Conservation (phyloP, 2,329 filamentous ascomycete genomes). For the Hymenoscyphus repandus region DNA sequence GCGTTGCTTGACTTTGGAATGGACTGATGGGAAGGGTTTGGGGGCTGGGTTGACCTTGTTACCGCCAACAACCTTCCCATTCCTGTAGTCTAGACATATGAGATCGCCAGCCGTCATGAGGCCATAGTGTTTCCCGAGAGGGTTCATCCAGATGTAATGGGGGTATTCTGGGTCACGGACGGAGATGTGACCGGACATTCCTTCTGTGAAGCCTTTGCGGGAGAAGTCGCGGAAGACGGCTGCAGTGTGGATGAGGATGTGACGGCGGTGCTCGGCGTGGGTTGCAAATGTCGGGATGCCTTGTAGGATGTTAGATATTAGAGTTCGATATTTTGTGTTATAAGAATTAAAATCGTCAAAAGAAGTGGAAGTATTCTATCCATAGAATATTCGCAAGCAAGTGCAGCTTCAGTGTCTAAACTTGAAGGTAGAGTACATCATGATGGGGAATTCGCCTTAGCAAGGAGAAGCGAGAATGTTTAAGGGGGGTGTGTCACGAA, state of each 20-base stretch:
- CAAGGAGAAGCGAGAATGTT: background rate
- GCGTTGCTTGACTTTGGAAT: background rate
- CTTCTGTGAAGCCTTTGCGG: slow-evolving; percentile 61
- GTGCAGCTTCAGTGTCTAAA: no score
- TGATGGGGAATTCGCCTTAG: no score
- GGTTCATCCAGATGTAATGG: slow-evolving; percentile 66
- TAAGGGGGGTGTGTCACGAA: background rate
- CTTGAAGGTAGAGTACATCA: no score
- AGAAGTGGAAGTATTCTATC: no score
- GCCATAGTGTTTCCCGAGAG: slow-evolving; percentile 58
- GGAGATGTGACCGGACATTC: slow-evolving; percentile 63
- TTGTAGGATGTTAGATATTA: background rate
- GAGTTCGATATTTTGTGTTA: no score
- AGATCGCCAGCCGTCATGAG: slow-evolving; percentile 60
- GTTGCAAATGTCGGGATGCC: slow-evolving; percentile 52
- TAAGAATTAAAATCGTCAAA: no score
- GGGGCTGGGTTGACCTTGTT: slow-evolving; percentile 37
- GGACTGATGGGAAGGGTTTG: background rate
- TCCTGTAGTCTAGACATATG: slow-evolving; percentile 56
- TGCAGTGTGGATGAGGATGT: slow-evolving; percentile 62
- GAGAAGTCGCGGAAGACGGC: slow-evolving; percentile 64
- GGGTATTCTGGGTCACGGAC: slow-evolving; percentile 60
- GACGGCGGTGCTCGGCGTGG: slow-evolving; percentile 52
- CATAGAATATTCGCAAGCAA: no score
- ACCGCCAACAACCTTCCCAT: slow-evolving; percentile 58